Conservation (phyloP, 106 monocot genomes). For the Allium fistulosum region DNA sequence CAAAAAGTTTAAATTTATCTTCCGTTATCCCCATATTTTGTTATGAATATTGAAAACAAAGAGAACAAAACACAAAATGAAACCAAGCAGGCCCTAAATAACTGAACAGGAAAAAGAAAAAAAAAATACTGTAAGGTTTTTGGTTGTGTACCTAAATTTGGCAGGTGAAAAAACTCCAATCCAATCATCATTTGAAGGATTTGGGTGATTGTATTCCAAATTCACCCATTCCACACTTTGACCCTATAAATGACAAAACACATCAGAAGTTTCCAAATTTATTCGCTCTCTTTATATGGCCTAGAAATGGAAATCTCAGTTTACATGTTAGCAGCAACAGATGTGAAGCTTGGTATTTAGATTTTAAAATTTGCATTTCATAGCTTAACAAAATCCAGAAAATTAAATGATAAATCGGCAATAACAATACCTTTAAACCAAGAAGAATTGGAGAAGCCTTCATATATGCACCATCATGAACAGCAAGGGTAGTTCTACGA, state of each 20-base stretch:
- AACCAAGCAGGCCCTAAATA: too few relatives aligned
- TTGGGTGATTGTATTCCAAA: constrained; percentile 46
- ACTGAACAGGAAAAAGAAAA: too few relatives aligned
- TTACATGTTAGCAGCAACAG: background rate
- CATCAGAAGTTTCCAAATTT: too few relatives aligned
- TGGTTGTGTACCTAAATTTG: constrained; percentile 52
- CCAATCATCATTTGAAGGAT: constrained; percentile 77
- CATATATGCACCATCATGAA: constrained; percentile 38
- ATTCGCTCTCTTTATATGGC: too few relatives aligned
- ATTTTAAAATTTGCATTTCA: too few relatives aligned
- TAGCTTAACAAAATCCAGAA: background rate
- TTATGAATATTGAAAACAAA: too few relatives aligned
- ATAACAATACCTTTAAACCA: constrained; percentile 47
- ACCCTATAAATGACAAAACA: constrained; percentile 22
- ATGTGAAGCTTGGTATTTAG: background rate
- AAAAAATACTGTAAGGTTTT: too few relatives aligned
- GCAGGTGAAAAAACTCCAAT: constrained; percentile 98
- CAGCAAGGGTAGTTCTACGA: constrained; percentile 31
- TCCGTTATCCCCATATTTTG: too few relatives aligned
- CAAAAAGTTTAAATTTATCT: too few relatives aligned
- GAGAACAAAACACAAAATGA: too few relatives aligned
- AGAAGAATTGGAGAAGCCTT: constrained; percentile 54
- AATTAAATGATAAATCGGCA: background rate
- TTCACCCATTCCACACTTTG: constrained; percentile 72
- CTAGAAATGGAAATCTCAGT: too few relatives aligned